Base-by-base conservation (phyloP, 129 eudicot genomes). In the Ambrosia trifida region DNA sequence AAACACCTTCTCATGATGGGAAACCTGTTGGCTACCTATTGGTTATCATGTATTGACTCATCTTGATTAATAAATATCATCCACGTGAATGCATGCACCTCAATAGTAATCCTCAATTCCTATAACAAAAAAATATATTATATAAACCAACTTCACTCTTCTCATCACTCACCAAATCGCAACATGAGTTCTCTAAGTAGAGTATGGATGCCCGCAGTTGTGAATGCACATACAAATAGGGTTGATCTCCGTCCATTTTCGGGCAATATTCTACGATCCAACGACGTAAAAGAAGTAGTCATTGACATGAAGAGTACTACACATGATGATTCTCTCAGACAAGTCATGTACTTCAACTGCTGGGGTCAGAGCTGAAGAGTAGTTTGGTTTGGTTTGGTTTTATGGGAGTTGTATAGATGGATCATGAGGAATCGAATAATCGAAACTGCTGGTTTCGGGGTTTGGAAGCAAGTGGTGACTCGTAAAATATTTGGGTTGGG, bases 341-440 rank as follows among this genome's bases (percentile, higher is more conserved):
- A 81, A 75, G 86, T 81, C 46, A 74, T 85, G 86, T 81, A 81
- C 68, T 16, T 85, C 18, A 85, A 68, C 82, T 85, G 86, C 73
- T 85, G n/a, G n/a, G n/a, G 83, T 36, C 81, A 64, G 41, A 68
- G 85, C 75, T 84, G n/a, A n/a, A 7, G 33, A 54, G 30, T 18
- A 30, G 58, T 52, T 52, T 52, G 58, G 58, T 50, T 17, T 13
- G 17, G n/a, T n/a, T n/a, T n/a, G n/a, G n/a, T n/a, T n/a, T n/a
- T n/a, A n/a, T n/a, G n/a, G n/a, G n/a, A n/a, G n/a, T n/a, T n/a
- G n/a, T n/a, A n/a, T n/a, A n/a, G n/a, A n/a, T n/a, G n/a, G n/a
- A n/a, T n/a, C n/a, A n/a, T n/a, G n/a, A n/a, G n/a, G n/a, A n/a
- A n/a, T n/a, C n/a, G n/a, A n/a, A n/a, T n/a, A n/a, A n/a, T n/a